Percentiles rank a stretch among this genome's conserved stretches.
phyloP scores from a whole-genome alignment of 129 eudicot genomes.

The carrot (Daucus carota) region DNA sequence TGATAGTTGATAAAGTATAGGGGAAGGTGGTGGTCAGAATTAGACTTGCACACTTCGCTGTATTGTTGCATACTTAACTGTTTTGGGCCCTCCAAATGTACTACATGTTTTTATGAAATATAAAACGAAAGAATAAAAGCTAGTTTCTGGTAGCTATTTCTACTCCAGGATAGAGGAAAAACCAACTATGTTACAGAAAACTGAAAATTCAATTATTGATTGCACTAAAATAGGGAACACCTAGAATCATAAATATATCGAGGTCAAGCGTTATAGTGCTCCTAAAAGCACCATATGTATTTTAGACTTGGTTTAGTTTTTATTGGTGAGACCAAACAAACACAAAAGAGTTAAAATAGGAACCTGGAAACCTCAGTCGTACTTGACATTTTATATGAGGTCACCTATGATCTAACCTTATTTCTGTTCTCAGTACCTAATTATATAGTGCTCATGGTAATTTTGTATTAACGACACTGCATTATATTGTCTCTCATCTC shows the following conservation, averaged over 20 bases:
- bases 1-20: background rate
- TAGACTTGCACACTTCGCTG: background rate
- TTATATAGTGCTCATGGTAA: background rate
- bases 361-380: too few species aligned
- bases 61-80: background rate
- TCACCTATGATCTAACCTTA: background rate
- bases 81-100: background rate
- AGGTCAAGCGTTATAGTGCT: too few species aligned
- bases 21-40: background rate
- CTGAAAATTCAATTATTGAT: too few species aligned
- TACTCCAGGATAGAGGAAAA: background rate
- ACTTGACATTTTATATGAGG: background rate
- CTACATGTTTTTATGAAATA: background rate
- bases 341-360: too few species aligned
- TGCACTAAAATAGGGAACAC: too few species aligned
- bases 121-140: background rate
- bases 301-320: too few species aligned
- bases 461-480: slow-evolving; percentile 11
- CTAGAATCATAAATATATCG: too few species aligned
- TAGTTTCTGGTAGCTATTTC: background rate
- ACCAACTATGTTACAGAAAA: background rate
- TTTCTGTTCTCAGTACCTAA: background rate
- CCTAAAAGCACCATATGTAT: too few species aligned
- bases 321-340: too few species aligned
- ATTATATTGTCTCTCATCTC: background rate